A percentile compares a stretch with the other conserved stretches of the same genome.
Evolutionary conservation across 768 basidiomycete genomes (phyloP).

Genomic region (Macrolepiota dolichaula): DNA sequence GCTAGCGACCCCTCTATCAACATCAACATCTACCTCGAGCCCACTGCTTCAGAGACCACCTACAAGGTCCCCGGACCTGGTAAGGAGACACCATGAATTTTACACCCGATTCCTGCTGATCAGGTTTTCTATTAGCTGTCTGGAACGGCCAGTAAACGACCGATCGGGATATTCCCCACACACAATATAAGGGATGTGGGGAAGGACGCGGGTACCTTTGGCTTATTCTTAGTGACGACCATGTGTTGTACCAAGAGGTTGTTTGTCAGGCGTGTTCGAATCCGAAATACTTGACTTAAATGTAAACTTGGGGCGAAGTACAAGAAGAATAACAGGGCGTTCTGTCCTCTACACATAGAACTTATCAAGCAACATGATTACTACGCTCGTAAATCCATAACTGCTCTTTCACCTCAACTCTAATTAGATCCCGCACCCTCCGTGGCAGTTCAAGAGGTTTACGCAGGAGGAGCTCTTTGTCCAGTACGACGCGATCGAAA

Average conservation of each 20-base stretch:
- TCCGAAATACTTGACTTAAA: not conserved
- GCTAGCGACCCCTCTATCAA: constrained; percentile 30
- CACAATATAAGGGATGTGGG: not conserved
- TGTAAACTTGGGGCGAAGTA: not conserved
- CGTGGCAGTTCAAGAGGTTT: not conserved
- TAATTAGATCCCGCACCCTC: constrained; percentile 5
- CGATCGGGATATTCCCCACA: not conserved
- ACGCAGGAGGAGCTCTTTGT: not conserved
- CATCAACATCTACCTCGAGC: constrained; percentile 32
- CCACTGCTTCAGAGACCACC: constrained; percentile 25
- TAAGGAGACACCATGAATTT: constrained; percentile 10
- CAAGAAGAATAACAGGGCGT: not conserved
- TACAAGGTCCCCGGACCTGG: constrained; percentile 32
- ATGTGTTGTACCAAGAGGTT: not conserved
- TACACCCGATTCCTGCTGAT: not conserved
- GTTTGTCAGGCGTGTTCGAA: not conserved
- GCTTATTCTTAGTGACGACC: not conserved
- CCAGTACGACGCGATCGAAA: constrained; percentile 29
- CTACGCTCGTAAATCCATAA: constrained; percentile 19
- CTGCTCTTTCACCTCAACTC: constrained; percentile 11
- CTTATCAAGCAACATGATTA: not conserved
- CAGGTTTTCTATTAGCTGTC: constrained; percentile 16
- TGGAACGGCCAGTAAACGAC: constrained; percentile 19
- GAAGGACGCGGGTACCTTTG: not conserved
- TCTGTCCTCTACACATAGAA: not conserved